phyloP scores from a whole-genome alignment of 805 yeast species.

The Candida nitratophila region DNA sequence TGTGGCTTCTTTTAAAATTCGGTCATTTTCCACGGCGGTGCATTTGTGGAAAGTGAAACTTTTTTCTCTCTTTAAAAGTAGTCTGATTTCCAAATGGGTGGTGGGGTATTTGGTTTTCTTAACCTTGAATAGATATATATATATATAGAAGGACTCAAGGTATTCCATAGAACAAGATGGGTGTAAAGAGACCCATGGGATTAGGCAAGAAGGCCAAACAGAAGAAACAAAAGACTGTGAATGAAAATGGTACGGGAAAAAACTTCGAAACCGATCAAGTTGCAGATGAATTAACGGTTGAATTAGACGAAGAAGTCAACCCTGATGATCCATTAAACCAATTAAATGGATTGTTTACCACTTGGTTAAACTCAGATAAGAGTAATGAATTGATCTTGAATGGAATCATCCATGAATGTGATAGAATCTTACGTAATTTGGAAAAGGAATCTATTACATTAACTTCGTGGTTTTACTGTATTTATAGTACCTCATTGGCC shows the following conservation, averaged over 20 bases:
- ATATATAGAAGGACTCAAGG: too few species aligned
- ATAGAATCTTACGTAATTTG: conserved; percentile 55
- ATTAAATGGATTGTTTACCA: conserved; percentile 62
- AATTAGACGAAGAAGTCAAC: conserved; percentile 61
- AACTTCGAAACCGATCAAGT: too few species aligned
- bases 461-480: conserved; percentile 54
- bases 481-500: conserved; percentile 66
- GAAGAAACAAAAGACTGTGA: conserved; percentile 23
- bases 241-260: conserved; percentile 8
- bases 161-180: conserved; percentile 36
- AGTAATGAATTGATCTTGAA: conserved; percentile 62
- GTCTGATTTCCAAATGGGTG: too few species aligned
- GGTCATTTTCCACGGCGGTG: too few species aligned
- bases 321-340: conserved; percentile 78
- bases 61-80: too few species aligned
- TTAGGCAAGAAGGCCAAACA: conserved; percentile 45
- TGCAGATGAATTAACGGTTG: conserved; percentile 46
- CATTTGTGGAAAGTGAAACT: too few species aligned
- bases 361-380: conserved; percentile 48
- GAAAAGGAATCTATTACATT: conserved; percentile 19
- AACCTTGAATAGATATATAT: too few species aligned
- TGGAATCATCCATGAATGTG: conserved; percentile 92
- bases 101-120: too few species aligned
- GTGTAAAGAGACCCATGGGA: conserved; percentile 57
- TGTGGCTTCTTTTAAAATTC: too few species aligned